Base-by-base conservation (phyloP, 2,329 filamentous ascomycete genomes). In the Ploettnerulaceae sp. region DNA sequence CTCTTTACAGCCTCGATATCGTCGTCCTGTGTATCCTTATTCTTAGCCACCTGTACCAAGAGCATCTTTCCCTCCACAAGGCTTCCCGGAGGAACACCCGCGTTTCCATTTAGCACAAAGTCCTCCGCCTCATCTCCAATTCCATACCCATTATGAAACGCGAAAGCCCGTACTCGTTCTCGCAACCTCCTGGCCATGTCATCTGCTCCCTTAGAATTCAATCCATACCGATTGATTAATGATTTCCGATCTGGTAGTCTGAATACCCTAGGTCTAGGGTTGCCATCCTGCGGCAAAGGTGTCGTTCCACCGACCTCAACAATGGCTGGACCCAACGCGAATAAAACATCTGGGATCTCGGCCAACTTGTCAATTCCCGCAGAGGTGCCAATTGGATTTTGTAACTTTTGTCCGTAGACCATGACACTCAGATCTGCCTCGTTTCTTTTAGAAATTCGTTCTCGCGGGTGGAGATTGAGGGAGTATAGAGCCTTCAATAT, bases 321-420 rank as follows among this genome's bases (percentile, higher is more conserved):
- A 28, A 97, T 76, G 3, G 82, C 84, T 18, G 91, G 83, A 24
- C 93, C 93, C 3, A 96, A 71, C 6, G 82, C 88, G 63, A 97
- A 86, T 26, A 98, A 74, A 11, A 83, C 77, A 59, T 91, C 86
- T 1, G 90, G 86, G 44, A 97, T 83, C 52, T 95, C 88, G 44
- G 84, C 93, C 62, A 95, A 79, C 73, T 98, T 97, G 71, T 97
- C 93, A 33, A 98, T 81, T 7, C 93, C 93, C 4, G 89, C 93
- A n/a, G 89, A 94, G 53, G 94, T 95, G 47, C 86, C 93, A 59
- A 98, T 82, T 1, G 93, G 93, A 67, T 96, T 97, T 59, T 78
- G 73, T 36, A 98, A 69, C 3, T 71, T 75, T 52, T 84, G 78
- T 26, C 86, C 89, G 64, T 95, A 96, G 15, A 97, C 82, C 64